phyloP scores from a whole-genome alignment of 1,284 basidiomycete genomes.

The Meripilus lineatus region DNA sequence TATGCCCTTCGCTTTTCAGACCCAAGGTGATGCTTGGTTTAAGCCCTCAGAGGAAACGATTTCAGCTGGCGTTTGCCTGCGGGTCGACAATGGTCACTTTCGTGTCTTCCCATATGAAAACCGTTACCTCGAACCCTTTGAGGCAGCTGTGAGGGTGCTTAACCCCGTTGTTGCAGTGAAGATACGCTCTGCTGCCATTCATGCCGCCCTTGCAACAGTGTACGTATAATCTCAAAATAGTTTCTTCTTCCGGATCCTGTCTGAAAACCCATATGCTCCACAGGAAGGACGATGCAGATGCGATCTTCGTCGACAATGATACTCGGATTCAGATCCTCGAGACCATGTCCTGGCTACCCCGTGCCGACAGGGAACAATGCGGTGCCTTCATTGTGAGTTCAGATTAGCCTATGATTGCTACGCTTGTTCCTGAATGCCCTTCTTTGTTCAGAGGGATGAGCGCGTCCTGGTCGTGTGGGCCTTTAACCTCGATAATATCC shows the following conservation, averaged over 20 bases:
- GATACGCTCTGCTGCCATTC: conserved; percentile 74
- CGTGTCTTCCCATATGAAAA: conserved; percentile 69
- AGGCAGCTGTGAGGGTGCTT: conserved; percentile 62
- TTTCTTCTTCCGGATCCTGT: background rate
- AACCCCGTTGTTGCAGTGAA: conserved; percentile 82
- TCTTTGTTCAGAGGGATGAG: conserved; percentile 57
- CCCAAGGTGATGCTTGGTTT: conserved; percentile 72
- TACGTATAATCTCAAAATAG: too few species aligned
- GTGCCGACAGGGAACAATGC: conserved; percentile 78
- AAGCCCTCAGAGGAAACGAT: conserved; percentile 70
- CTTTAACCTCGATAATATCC: conserved; percentile 67
- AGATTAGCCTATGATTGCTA: background rate
- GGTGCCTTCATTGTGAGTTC: conserved; percentile 72
- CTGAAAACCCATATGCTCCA: background rate
- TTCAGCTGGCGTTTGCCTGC: conserved; percentile 63
- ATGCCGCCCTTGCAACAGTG: conserved; percentile 67
- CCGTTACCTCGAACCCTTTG: conserved; percentile 56
- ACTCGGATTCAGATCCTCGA: conserved; percentile 67
- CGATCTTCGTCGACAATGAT: conserved; percentile 50
- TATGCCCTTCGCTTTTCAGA: conserved; percentile 31
- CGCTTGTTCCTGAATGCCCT: background rate
- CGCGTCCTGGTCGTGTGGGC: conserved; percentile 74
- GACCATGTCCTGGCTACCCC: conserved; percentile 54
- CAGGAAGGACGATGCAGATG: conserved; percentile 47
- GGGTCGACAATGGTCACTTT: conserved; percentile 57